Base-by-base conservation (phyloP, 352 stramenopile genomes). In the Blastocystis hominis region DNA sequence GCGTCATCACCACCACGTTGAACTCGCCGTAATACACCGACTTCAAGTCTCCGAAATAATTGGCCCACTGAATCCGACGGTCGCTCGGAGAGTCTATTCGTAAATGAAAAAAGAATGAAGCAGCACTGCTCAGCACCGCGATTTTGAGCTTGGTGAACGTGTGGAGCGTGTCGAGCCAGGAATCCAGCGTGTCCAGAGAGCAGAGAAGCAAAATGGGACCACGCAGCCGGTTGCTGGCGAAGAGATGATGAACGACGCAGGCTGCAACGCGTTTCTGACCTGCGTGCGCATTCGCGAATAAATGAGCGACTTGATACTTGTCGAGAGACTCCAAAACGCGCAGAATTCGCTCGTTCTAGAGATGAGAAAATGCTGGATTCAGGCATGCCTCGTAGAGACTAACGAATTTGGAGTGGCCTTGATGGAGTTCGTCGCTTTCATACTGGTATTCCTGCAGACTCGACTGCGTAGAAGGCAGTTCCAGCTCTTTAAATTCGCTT, bases 131-230 rank as follows among this genome's bases (percentile, higher is more conserved):
- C 50, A 84, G 30, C 40, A 84, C 47, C 1, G 72, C 56, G 1
- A 84, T 53, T n/a, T 84, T 84, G 17, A 84, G 56, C 4, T 40
- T 46, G 5, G 72, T 84, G 24, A 54, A 84, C 3, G 72, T 66
- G 40, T 68, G 72, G 15, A 84, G 62, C 4, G n/a, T 10, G 17
- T 84, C 47, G 3, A 66, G 44, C 72, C 72, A 84, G 3, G 10
- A 38, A 13, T 66, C 72, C 7, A 7, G 34, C 4, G 44, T 2
- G 20, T 15, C 9, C 4, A 36, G 36, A 24, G 34, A 6, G 42
- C 50, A 68, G 10, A 84, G 13, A n/a, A 84, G 44, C 34, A 84
- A 24, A 24, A 84, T 53, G 34, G 72, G 53, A 30, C 47, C 50
- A 44, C 72, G 72, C 0, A 84, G 36, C 42, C 50, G 72, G 47